Evolutionary conservation across 257 asterid species (phyloP), one percentile per base, ranked within the genome.

Genomic region (Solanum lignicaule): DNA sequence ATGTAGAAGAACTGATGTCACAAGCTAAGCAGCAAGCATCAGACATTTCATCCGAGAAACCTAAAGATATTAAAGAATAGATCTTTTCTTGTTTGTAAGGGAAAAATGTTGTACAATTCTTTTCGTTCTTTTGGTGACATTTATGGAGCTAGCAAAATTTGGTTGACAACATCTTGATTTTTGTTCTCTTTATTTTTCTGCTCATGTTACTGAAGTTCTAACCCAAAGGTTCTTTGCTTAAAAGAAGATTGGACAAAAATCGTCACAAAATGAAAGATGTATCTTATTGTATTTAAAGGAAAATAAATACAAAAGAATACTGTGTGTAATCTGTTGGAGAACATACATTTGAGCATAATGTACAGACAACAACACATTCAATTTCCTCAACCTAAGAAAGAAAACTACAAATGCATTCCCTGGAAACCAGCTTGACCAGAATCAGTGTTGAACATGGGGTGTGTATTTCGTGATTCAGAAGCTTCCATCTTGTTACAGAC

Each of bases 1-100:
- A 72, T 33, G 88, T 96, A 25, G 94, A 94, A 85, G 93, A 92
- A 86, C 87, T 91, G 89, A 94, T 93, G 98, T 32, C 38, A 48
- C 89, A 33, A 66, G 94, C 94, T 85, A 92, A 87, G 83, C 75
- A 81, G 71, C 85, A 87, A 65, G 79, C 21, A 73, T 48, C 92
- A 83, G 46, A 41, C 69, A 65, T 55, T 32, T 88, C 89, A 69
- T 46, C 78, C 5, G 32, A 33, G 78, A 60, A n/a, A 29, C 35
- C 33, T 82, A 78, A 52, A 48, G 31, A 74, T 74, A 82, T 69
- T 85, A 79, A 79, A 58, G 87, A 85, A 48, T 84, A 87, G 66
- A 66, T 48, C 68, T 27, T 81, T 46, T 81, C 27, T 29, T 79
- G 25, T 79, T 79, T 43, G 20, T 27, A 14, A 78, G 84, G 84